Evolutionary conservation across 23 red algal genomes (phyloP), one percentile per base, ranked within the genome.

Genomic region (Gracilariopsis chorda): DNA sequence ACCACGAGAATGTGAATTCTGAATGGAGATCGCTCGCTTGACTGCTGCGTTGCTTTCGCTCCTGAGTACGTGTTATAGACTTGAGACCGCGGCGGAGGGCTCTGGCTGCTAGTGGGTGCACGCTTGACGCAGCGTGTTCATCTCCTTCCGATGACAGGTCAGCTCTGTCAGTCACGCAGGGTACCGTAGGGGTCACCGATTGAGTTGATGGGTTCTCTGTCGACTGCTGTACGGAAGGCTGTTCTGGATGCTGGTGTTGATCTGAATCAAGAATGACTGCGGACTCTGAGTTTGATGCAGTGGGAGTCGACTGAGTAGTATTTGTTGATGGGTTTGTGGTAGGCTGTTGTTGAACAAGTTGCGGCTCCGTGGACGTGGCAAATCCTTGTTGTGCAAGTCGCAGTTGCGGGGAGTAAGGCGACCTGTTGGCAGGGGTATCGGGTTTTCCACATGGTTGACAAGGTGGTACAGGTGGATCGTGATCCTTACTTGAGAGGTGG

Each of bases 1-100:
- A 51, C 85, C 85, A 89, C 34, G 69, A 77, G 46, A 78, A 76
- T 3, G 85, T 77, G 27, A 89, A 78, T 24, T 73, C 67, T 43
- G 48, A 27, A 21, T 57, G 48, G 40, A 48, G 48, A 58, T 17
- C 14, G 17, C 67, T 19, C 47, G 16, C 47, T 73, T 73, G n/a
- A 42, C 10, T 14, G 37, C 37, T 44, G 67, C 16, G 21, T 24
- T 73, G 67, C 20, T 35, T 73, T 73, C 67, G 67, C 67, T 28
- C 16, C 11, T 73, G 30, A 47, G 67, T 42, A 46, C 67, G 67
- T 28, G 67, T 36, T 25, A 73, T 73, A 27, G 67, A 73, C 47
- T 36, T 23, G 42, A 73, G 47, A 23, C 67, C 40, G 67, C 67
- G 67, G 47, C 37, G 67, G 47, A 73, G 67, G 39, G 67, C 67